phyloP scores from a whole-genome alignment of 2,329 filamentous ascomycete genomes.

The Penicillium sp. region DNA sequence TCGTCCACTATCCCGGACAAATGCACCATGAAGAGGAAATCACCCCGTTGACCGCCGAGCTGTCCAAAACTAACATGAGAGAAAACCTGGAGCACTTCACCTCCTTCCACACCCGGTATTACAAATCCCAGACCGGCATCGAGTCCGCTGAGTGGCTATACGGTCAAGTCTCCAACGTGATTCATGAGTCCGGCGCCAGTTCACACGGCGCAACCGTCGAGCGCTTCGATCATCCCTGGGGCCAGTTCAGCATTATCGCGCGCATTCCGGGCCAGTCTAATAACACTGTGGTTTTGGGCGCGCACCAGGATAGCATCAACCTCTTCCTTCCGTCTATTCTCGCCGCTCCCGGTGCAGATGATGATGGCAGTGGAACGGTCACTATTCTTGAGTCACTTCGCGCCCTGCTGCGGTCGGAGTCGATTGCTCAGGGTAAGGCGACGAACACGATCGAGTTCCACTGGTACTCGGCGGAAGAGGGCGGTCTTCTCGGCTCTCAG shows the following conservation, averaged over 20 bases:
- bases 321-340: constrained; percentile 83
- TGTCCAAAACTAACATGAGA: constrained; percentile 77
- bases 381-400: constrained; percentile 92
- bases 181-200: constrained; percentile 72
- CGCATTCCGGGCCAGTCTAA: constrained; percentile 85
- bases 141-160: constrained; percentile 90
- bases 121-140: constrained; percentile 67
- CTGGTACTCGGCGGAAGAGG: constrained; percentile 93
- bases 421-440: constrained; percentile 71
- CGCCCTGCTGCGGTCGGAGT: constrained; percentile 73
- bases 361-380: constrained; percentile 90
- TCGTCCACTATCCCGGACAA: constrained; percentile 69
- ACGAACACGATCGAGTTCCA: constrained; percentile 94
- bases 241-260: constrained; percentile 87
- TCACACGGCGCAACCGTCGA: constrained; percentile 69
- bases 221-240: constrained; percentile 82
- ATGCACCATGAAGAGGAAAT: constrained; percentile 69
- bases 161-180: constrained; percentile 71
- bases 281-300: constrained; percentile 84
- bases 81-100: constrained; percentile 74
- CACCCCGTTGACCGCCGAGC: constrained; percentile 66
- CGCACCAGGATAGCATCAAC: constrained; percentile 95
- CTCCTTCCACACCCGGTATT: constrained; percentile 62
- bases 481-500: constrained; percentile 83
- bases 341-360: constrained; percentile 89